phyloP scores from a whole-genome alignment of 1,284 basidiomycete species.

The Mrakiaceae sp. region DNA sequence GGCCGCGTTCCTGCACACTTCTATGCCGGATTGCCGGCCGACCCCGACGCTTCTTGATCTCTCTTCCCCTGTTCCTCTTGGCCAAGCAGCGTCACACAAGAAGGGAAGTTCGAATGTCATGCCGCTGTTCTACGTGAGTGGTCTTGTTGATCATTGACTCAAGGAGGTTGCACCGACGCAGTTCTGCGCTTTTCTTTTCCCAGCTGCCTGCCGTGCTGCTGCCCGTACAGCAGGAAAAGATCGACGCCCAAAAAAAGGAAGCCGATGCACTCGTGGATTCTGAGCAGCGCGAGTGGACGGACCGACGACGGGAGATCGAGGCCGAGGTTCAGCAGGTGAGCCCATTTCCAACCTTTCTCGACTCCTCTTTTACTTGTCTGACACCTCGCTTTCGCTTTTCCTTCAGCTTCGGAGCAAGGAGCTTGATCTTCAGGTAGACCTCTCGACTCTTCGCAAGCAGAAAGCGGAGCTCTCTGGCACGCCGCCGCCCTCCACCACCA shows the following conservation, averaged over 20 bases:
- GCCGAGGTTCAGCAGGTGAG: neutral
- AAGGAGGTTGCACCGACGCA: neutral
- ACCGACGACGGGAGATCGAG: neutral
- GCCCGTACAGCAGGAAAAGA: neutral
- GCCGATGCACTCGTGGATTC: neutral
- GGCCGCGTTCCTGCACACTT: slow-evolving; percentile 7
- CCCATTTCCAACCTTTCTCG: neutral
- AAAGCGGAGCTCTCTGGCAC: no score
- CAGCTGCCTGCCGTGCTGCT: neutral
- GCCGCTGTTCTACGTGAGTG: slow-evolving; percentile 7
- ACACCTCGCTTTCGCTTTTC: neutral
- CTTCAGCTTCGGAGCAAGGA: neutral
- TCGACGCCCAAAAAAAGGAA: neutral
- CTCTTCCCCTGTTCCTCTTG: neutral
- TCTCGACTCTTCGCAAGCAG: no score
- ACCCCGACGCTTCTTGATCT: neutral
- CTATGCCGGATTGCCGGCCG: neutral
- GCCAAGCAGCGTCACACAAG: neutral
- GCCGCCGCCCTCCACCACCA: no score
- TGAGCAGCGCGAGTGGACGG: neutral
- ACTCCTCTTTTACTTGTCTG: neutral
- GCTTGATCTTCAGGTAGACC: neutral
- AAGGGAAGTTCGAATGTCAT: neutral
- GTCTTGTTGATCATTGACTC: neutral
- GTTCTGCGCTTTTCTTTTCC: neutral